Evolutionary conservation across 2,329 filamentous ascomycete species (phyloP).

Genomic region (Diaporthe vexans): DNA sequence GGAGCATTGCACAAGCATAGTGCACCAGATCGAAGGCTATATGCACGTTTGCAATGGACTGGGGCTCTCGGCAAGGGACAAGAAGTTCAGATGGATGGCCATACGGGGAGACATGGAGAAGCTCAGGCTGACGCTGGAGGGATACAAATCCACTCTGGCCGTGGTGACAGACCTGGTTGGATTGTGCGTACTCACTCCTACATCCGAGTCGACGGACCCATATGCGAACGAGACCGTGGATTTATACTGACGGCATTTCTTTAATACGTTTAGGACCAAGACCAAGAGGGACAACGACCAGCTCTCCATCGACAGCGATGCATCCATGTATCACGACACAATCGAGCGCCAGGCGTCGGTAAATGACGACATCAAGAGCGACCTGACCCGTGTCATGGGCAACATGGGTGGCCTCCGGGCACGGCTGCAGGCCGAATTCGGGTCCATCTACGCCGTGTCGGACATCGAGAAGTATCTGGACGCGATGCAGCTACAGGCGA

Average conservation of each 20-base stretch:
- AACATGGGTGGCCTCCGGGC: constrained; percentile 52
- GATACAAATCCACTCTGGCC: constrained; percentile 55
- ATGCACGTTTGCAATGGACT: constrained; percentile 50
- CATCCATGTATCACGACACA: constrained; percentile 27
- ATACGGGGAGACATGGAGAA: constrained; percentile 50
- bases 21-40: constrained; percentile 54
- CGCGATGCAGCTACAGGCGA: constrained; percentile 75
- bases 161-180: constrained; percentile 58
- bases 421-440: constrained; percentile 60
- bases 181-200: constrained; percentile 49
- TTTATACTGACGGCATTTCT: constrained; percentile 13
- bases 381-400: constrained; percentile 52
- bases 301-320: constrained; percentile 32
- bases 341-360: constrained; percentile 5
- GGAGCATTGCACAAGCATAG: constrained; percentile 51
- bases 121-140: constrained; percentile 53
- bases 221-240: too few species aligned
- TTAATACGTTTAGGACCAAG: constrained; percentile 35
- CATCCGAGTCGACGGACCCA: too few species aligned
- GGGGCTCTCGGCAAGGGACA: constrained; percentile 53
- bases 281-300: constrained; percentile 43
- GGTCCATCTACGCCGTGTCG: constrained; percentile 76
- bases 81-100: constrained; percentile 54
- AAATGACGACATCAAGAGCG: constrained; percentile 45
- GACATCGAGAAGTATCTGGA: constrained; percentile 78